Evolutionary conservation across 306 rosid genomes (phyloP).

Genomic region (Leucaena leucocephala): DNA sequence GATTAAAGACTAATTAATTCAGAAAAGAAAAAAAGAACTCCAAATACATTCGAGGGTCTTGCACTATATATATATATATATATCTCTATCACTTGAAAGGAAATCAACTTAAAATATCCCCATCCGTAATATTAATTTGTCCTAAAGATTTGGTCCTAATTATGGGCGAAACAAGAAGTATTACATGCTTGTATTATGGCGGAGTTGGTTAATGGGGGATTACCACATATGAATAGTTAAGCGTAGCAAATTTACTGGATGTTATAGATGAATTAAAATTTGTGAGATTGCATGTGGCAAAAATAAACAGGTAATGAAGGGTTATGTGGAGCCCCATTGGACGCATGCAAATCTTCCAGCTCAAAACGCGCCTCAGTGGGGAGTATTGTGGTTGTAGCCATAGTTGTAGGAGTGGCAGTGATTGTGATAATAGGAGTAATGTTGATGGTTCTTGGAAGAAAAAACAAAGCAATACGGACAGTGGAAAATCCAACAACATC

Average conservation of each 20-base stretch:
- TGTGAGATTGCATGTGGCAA: background rate
- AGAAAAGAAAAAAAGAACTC: background rate
- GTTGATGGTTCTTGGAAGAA: slow-evolving; percentile 45
- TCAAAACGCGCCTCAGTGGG: slow-evolving; percentile 2
- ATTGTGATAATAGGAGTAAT: slow-evolving; percentile 46
- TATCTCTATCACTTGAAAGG: background rate
- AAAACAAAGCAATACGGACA: slow-evolving; percentile 3
- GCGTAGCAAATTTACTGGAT: background rate
- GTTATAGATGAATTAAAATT: background rate
- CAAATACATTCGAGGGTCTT: background rate
- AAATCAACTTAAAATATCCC: background rate
- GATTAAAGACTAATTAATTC: background rate
- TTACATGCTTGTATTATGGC: background rate
- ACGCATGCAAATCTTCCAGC: slow-evolving; percentile 35
- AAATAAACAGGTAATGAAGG: slow-evolving; percentile 60
- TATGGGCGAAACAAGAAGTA: background rate
- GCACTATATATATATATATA: no score
- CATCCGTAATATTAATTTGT: background rate
- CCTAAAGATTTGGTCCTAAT: background rate
- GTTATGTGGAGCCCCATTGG: slow-evolving; percentile 76
- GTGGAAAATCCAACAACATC: slow-evolving; percentile 43
- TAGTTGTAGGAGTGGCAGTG: slow-evolving; percentile 47
- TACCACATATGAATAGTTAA: background rate
- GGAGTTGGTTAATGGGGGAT: background rate
- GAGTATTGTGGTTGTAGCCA: slow-evolving; percentile 42